phyloP scores from a whole-genome alignment of 2,329 filamentous ascomycete species.

The Rhinocladiella similis region DNA sequence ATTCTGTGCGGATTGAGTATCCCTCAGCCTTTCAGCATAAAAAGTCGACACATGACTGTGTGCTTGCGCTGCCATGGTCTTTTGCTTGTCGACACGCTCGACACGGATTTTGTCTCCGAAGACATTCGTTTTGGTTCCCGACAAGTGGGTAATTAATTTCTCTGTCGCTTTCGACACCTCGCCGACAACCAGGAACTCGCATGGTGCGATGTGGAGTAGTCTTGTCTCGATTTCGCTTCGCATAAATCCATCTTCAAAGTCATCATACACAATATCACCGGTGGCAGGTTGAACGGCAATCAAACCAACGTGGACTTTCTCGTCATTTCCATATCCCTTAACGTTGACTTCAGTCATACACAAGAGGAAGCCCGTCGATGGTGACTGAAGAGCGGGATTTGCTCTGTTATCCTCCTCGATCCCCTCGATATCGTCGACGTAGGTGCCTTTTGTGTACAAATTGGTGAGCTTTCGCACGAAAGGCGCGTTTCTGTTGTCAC shows the following conservation, averaged over 20 bases:
- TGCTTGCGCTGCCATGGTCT: conserved; percentile 79
- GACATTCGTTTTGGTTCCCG: conserved; percentile 84
- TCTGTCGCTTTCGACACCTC: conserved; percentile 87
- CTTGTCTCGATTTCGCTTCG: conserved; percentile 91
- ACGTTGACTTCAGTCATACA: conserved; percentile 85
- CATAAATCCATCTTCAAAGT: conserved; percentile 98
- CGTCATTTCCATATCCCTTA: conserved; percentile 80
- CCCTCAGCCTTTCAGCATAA: conserved; percentile 82
- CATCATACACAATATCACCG: conserved; percentile 92
- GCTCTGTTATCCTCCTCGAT: conserved; percentile 57
- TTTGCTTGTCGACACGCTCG: conserved; percentile 72
- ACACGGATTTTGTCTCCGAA: conserved; percentile 89
- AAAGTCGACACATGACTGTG: conserved; percentile 90
- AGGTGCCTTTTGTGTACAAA: conserved; percentile 96
- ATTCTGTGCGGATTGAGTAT: conserved; percentile 53
- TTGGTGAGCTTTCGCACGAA: conserved; percentile 93
- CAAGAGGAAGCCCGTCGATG: conserved; percentile 79
- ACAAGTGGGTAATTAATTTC: conserved; percentile 86
- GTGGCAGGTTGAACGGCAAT: conserved; percentile 94
- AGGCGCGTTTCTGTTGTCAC: conserved; percentile 89
- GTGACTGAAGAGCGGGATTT: conserved; percentile 59
- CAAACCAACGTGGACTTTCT: conserved; percentile 88
- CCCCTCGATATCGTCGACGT: conserved; percentile 89
- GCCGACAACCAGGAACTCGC: conserved; percentile 91
- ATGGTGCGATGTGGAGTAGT: conserved; percentile 91